Evolutionary conservation across 768 basidiomycete genomes (phyloP), one percentile per base, ranked within the genome.

Genomic region (Panaeolus cyanescens): DNA sequence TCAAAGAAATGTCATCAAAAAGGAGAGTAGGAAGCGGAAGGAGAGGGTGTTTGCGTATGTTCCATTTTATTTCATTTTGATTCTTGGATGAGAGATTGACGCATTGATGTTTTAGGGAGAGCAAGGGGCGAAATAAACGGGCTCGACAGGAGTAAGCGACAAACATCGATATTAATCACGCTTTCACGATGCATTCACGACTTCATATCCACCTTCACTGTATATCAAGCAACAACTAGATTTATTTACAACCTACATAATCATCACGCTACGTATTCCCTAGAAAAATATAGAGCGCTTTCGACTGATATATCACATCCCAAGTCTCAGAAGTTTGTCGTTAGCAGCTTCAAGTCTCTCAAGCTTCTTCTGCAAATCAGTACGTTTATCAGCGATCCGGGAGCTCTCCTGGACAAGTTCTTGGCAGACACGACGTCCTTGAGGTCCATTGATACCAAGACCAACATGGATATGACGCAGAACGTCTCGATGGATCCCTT

Each of bases 1-100:
- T 59, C 88, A 89, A 65, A 77, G 87, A 64, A 92, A 93, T 63
- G 74, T 73, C 9, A 79, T 84, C 66, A 96, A 96, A 79, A 95
- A 93, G 74, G 93, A 92, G 66, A 90, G 90, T 64, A 82, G 88
- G 70, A 96, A 96, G 72, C 78, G 93, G 68, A 95, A 93, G 74
- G 83, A 80, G 45, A 73, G 79, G 28, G 69, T 72, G 25, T 88
- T 86, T 69, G 79, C 81, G 89, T 90, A 67, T 76, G 90, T 59
- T 61, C 54, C 42, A 45, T 55, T 22, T 37, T 54, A 22, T 54
- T 15, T 13, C 13, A 4, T 50, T 12, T 28, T 12, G 3, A 5
- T 22, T 13, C 15, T 54, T 5, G 10, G 33, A 20, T 30, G 30
- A 20, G 33, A 30, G 45, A 63, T 25, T 30, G 56, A 15, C 8